phyloP scores from a whole-genome alignment of 2,329 filamentous ascomycete genomes.

The Colletotrichum siamense region DNA sequence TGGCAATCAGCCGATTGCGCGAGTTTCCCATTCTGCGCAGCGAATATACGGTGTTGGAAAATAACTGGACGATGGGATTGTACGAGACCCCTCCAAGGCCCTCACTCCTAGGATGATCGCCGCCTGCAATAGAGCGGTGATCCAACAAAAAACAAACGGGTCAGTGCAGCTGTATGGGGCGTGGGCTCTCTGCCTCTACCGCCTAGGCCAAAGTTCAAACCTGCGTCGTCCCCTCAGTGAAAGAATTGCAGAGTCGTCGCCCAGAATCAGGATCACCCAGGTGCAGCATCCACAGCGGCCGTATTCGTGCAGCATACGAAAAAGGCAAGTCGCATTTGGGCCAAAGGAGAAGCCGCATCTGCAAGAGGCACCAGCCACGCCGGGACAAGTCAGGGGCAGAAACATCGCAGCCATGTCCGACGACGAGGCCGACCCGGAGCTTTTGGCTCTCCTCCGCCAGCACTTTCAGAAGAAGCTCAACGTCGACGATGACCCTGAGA shows the following conservation, averaged over 20 bases:
- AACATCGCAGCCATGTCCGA: constrained; percentile 72
- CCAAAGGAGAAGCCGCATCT: not conserved
- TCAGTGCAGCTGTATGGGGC: constrained; percentile 17
- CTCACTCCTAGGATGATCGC: not conserved
- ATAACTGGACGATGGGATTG: not conserved
- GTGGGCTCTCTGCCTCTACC: not conserved
- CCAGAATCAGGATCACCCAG: constrained; percentile 12
- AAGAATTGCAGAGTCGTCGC: constrained; percentile 4
- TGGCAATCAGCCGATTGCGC: not conserved
- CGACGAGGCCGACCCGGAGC: constrained; percentile 87
- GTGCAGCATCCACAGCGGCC: not conserved
- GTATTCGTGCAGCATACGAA: not conserved
- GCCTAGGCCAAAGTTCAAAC: constrained; percentile 7
- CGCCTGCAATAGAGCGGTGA: not conserved
- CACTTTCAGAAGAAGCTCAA: constrained; percentile 69
- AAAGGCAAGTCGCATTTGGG: not conserved
- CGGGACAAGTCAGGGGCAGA: not conserved
- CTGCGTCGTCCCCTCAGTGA: constrained; percentile 11
- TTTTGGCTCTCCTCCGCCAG: constrained; percentile 84
- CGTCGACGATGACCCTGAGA: constrained; percentile 69
- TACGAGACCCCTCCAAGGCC: not conserved
- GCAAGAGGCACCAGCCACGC: not conserved
- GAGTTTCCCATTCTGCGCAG: not conserved
- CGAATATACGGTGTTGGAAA: not conserved
- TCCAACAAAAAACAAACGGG: constrained; percentile 19